Percentiles rank a stretch among this genome's conserved stretches.
Evolutionary conservation across 2,329 filamentous ascomycete genomes (phyloP).

Genomic region (Colletotrichum falcatum): DNA sequence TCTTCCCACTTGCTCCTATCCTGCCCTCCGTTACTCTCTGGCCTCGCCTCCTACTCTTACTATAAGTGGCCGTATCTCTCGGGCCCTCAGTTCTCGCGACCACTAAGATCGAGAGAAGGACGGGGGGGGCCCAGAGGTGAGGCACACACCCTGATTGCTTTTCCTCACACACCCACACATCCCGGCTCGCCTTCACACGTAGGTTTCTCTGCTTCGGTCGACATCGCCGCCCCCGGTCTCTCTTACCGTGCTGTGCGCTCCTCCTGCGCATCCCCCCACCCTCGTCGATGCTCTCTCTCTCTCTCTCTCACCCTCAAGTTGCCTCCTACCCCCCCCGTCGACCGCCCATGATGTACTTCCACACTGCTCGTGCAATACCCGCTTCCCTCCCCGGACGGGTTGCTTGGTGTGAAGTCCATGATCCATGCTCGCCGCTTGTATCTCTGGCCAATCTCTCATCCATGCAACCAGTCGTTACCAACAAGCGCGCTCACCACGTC

Average conservation of each 20-base stretch:
- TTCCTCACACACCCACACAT: conserved; percentile 34
- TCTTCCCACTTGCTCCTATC: conserved; percentile 27
- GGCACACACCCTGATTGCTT: conserved; percentile 32
- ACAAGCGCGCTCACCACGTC: conserved; percentile 33
- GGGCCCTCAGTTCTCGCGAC: conserved; percentile 25
- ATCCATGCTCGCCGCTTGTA: conserved; percentile 38
- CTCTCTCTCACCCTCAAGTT: conserved; percentile 20
- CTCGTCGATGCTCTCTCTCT: conserved; percentile 14
- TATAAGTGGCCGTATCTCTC: conserved; percentile 24
- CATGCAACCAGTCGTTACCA: conserved; percentile 39
- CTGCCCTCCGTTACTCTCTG: conserved; percentile 19
- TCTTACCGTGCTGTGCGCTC: conserved; percentile 15
- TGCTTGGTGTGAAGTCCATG: conserved; percentile 36
- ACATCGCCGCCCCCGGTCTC: conserved; percentile 39
- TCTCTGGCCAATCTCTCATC: conserved; percentile 43
- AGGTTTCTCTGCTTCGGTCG: conserved; percentile 40
- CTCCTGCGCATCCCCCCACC: conserved; percentile 27
- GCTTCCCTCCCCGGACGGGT: conserved; percentile 35
- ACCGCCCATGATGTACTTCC: conserved; percentile 38
- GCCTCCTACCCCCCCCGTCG: conserved; percentile 34
- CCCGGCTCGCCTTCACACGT: conserved; percentile 39
- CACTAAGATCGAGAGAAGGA: conserved; percentile 35
- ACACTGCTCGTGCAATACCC: conserved; percentile 33
- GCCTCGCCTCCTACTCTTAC: conserved; percentile 33
- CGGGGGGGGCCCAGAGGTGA: conserved; percentile 28